These are phyloP conservation scores for Fragaria vesca DNA, from an alignment of 306 rosid genomes.

Conservation along the genomic window DNA sequence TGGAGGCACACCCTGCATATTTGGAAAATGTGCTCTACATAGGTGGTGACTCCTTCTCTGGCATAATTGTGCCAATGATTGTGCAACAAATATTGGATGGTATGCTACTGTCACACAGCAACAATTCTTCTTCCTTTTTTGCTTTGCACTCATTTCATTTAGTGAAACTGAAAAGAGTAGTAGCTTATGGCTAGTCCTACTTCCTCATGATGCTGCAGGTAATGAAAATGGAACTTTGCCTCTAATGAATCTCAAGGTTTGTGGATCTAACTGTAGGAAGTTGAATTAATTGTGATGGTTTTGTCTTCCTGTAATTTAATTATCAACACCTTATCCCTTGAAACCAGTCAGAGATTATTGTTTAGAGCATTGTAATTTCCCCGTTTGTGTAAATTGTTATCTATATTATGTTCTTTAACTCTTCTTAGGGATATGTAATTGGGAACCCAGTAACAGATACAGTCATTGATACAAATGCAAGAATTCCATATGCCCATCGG, in stretches of 20 bases:
- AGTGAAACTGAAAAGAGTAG: neutral
- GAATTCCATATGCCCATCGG: conserved; percentile 14
- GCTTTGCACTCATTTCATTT: neutral
- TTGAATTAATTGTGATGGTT: neutral
- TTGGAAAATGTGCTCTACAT: conserved; percentile 5
- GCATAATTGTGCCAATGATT: conserved; percentile 21
- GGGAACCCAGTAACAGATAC: conserved; percentile 28
- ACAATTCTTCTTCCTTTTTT: neutral
- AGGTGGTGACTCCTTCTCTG: conserved; percentile 28
- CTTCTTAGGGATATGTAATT: conserved; percentile 24
- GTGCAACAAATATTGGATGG: conserved; percentile 17
- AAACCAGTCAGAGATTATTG: neutral
- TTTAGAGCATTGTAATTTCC: neutral
- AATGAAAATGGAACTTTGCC: conserved; percentile 17
- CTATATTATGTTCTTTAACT: neutral
- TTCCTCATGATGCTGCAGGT: conserved; percentile 12
- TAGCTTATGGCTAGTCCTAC: neutral
- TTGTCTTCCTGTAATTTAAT: neutral
- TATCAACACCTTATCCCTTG: neutral
- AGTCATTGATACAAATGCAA: conserved; percentile 20
- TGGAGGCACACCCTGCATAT: conserved; percentile 15
- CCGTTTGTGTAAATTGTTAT: neutral
- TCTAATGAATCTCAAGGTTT: conserved; percentile 9
- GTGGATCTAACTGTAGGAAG: neutral
- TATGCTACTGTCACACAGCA: neutral